phyloP scores from a whole-genome alignment of 2,329 filamentous ascomycete genomes.

The Epichloe uncinata region DNA sequence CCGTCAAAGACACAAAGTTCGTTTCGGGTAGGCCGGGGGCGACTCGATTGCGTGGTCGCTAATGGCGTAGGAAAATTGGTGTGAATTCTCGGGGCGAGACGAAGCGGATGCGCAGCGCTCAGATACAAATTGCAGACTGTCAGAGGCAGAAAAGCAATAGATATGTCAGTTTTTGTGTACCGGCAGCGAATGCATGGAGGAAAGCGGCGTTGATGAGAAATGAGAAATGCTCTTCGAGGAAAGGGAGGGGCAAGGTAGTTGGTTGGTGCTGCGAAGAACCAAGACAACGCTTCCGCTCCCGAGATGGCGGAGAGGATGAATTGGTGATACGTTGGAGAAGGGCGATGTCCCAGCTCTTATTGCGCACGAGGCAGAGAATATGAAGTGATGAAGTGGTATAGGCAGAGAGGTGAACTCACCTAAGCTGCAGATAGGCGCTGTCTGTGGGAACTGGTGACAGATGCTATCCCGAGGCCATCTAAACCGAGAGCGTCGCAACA shows the following conservation, averaged over 20 bases:
- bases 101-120: not conserved
- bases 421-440: not conserved
- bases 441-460: not conserved
- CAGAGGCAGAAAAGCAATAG: not conserved
- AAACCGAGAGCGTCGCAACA: not conserved
- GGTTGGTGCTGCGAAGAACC: not conserved
- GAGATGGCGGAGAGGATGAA: not conserved
- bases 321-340: not conserved
- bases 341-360: not conserved
- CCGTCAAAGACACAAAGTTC: slow-evolving; percentile 1
- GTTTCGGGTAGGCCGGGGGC: slow-evolving; percentile 1
- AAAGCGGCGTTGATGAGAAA: not conserved
- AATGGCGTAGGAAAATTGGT: not conserved
- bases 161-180: not conserved
- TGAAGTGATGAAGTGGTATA: not conserved
- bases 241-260: not conserved
- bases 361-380: not conserved
- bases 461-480: slow-evolving; percentile 3
- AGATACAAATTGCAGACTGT: not conserved
- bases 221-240: not conserved
- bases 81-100: not conserved
- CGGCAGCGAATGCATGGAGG: not conserved
- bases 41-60: slow-evolving; percentile 1
- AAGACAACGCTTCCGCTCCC: not conserved
- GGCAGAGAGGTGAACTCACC: not conserved